These are phyloP conservation scores for Phytophthora constricta DNA, from an alignment of 352 stramenopile species.

Conservation along the genomic window DNA sequence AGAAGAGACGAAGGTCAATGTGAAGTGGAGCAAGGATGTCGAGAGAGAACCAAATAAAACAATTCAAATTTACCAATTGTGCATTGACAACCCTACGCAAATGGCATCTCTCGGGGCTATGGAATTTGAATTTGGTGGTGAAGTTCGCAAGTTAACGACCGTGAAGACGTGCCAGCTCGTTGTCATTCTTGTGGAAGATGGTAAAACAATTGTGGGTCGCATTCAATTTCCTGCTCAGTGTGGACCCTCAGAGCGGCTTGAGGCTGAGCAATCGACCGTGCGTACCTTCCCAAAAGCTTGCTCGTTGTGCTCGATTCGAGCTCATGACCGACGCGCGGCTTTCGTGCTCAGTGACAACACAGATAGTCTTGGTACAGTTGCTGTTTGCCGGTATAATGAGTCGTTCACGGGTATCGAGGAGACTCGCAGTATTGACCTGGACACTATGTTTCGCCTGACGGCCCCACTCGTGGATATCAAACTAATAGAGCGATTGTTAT, in stretches of 20 bases:
- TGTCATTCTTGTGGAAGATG: slow-evolving; percentile 20
- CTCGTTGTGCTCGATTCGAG: slow-evolving; percentile 28
- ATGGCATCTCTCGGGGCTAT: slow-evolving; percentile 15
- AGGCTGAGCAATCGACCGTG: slow-evolving; percentile 3
- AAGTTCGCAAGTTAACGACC: slow-evolving; percentile 14
- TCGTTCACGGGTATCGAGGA: slow-evolving; percentile 22
- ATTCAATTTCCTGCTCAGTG: slow-evolving; percentile 9
- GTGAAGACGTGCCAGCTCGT: slow-evolving; percentile 19
- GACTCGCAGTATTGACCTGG: slow-evolving; percentile 16
- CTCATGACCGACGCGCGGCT: slow-evolving; percentile 18
- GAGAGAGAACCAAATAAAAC: slow-evolving; percentile 28
- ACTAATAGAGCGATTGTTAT: slow-evolving; percentile 27
- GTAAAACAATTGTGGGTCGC: slow-evolving; percentile 20
- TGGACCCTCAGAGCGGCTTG: background rate
- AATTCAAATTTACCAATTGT: slow-evolving; percentile 15
- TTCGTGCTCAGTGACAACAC: slow-evolving; percentile 15
- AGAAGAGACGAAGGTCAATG: no score
- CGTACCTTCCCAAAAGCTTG: slow-evolving; percentile 20
- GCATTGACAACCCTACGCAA: background rate
- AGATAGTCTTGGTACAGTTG: slow-evolving; percentile 9
- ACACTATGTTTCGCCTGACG: slow-evolving; percentile 15
- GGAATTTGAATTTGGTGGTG: slow-evolving; percentile 18
- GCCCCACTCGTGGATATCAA: slow-evolving; percentile 21
- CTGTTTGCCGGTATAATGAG: slow-evolving; percentile 35
- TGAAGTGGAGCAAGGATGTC: slow-evolving; percentile 23